These are phyloP conservation scores for Diaporthe batatas DNA, from an alignment of 2,329 filamentous ascomycete species.

Conservation along the genomic window DNA sequence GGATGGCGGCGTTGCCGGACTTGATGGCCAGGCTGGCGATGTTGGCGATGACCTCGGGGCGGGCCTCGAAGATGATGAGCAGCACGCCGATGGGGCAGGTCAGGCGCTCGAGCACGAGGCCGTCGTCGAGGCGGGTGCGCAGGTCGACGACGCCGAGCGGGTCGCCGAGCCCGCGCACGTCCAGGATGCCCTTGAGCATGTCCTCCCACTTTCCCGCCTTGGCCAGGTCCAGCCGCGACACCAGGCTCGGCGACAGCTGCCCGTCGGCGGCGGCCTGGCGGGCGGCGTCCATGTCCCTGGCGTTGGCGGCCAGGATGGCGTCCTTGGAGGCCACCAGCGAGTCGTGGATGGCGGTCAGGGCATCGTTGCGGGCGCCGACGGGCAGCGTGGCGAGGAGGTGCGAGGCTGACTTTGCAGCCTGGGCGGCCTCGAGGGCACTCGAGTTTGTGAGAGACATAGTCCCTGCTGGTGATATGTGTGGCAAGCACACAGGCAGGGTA, in stretches of 20 bases:
- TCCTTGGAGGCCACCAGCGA: constrained; percentile 79
- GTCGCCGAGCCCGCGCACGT: constrained; percentile 87
- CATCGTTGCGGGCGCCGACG: constrained; percentile 82
- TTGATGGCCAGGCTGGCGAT: constrained; percentile 97
- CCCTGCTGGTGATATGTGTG: not conserved
- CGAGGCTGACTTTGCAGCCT: constrained; percentile 83
- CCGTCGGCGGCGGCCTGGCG: constrained; percentile 80
- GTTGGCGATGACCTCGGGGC: constrained; percentile 98
- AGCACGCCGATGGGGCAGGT: constrained; percentile 97
- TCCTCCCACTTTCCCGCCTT: constrained; percentile 95
- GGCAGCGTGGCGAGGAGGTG: constrained; percentile 86
- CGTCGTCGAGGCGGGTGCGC: constrained; percentile 87
- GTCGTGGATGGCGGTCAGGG: constrained; percentile 84
- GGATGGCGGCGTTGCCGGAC: constrained; percentile 94
- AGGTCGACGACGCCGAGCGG: constrained; percentile 92
- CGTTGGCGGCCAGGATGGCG: constrained; percentile 88
- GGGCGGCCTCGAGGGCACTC: constrained; percentile 81
- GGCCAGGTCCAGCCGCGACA: constrained; percentile 88
- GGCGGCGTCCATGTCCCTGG: constrained; percentile 82
- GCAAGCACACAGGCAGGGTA: not conserved
- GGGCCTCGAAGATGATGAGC: constrained; percentile 97
- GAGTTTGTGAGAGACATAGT: constrained; percentile 91
- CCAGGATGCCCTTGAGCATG: constrained; percentile 94
- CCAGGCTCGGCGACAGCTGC: constrained; percentile 81
- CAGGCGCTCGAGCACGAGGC: constrained; percentile 85